Percentiles rank a stretch among this genome's conserved stretches.
Conservation (phyloP, 1,284 basidiomycete genomes). For the Leucoagaricus sp. region DNA sequence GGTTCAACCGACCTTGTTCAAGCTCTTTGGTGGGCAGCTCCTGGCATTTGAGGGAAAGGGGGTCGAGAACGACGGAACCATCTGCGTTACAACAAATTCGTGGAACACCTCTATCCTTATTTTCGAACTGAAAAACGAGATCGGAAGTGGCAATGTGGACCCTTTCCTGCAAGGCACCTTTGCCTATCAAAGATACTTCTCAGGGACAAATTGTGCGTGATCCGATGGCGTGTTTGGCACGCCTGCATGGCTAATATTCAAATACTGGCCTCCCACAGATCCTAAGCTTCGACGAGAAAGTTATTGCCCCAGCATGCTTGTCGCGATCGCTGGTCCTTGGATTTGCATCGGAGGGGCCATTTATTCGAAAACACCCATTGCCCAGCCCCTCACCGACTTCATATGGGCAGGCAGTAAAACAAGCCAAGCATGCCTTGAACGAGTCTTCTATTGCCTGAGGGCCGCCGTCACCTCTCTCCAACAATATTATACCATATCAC, state of each 20-base stretch:
- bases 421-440: not conserved
- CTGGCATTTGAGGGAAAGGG: not conserved
- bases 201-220: not conserved
- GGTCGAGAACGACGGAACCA: not conserved
- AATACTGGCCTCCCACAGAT: not conserved
- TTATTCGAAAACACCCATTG: conserved; percentile 25
- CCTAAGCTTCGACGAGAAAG: conserved; percentile 11
- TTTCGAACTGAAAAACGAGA: not conserved
- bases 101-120: not conserved
- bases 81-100: not conserved
- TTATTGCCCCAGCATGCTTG: conserved; percentile 30
- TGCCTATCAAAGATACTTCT: not conserved
- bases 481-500: not conserved
- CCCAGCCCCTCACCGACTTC: conserved; percentile 30
- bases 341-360: conserved; percentile 28
- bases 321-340: conserved; percentile 28
- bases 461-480: not conserved
- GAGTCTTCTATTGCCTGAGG: not conserved
- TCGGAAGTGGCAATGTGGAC: not conserved
- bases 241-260: too few relatives aligned
- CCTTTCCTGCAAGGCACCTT: not conserved
- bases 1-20: not conserved
- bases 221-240: not conserved
- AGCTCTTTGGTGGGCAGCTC: not conserved
- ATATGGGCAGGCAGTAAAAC: conserved; percentile 19